Base-by-base conservation (phyloP, 305 asterid genomes). In the Solanum hybrid region DNA sequence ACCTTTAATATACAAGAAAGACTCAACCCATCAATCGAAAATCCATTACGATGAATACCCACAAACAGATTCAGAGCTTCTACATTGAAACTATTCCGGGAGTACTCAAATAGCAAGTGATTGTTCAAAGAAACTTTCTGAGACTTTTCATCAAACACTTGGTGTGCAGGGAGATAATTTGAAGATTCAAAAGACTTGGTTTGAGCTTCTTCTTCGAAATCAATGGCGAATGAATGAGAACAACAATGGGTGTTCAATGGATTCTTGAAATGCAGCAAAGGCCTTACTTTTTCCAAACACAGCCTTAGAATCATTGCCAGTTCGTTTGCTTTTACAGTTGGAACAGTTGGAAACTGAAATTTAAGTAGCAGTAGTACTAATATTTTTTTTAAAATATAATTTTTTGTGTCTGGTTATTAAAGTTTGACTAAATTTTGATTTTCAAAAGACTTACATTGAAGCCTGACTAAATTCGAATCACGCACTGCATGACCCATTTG, bases 1-100 rank as follows among this genome's bases (percentile, higher is more conserved):
- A 90, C 96, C 93, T 95, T 97, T 51, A 96, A 72, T 79, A 95
- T 92, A 86, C 96, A 96, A 92, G 99, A 97, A 90, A 95, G 88
- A 91, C 93, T 95, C 32, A 92, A 92, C 90, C 92, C 93, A 87
- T 97, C 98, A 17, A 94, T 93, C 78, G 64, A 90, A 89, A 91
- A 88, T 31, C 98, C 97, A 0, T 40, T 73, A 13, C 94, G 89
- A 85, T 92, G 95, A 90, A 96, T 92, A 24, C 89, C 56, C 29
- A 90, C 91, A 86, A 94, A 97, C n/a, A 92, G 79, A 85, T 90
- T 91, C 71, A 93, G 86, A 4, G 98, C 98, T 34, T 96, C 94
- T 76, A 79, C 91, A 90, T 94, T 91, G 31, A 88, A 91, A 85
- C 92, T 91, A 38, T 91, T 89, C 85, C 98, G 94, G 42, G 98